Evolutionary conservation across 73 alveolate genomes (phyloP).

Genomic region (Paramecium tetraurelia): DNA sequence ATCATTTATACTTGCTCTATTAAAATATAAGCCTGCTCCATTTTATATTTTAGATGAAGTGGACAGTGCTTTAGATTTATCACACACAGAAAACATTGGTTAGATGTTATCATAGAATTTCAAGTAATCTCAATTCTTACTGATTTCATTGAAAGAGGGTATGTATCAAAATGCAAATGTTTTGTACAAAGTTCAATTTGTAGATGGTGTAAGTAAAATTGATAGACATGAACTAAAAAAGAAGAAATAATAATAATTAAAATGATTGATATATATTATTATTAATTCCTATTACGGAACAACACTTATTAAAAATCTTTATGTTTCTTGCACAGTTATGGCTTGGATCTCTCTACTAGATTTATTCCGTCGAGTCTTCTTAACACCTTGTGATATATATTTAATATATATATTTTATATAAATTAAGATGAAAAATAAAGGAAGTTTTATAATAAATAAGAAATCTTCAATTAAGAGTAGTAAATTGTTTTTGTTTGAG

Average conservation of each 20-base stretch:
- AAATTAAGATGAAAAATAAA: background rate
- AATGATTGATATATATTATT: background rate
- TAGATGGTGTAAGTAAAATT: constrained; percentile 85
- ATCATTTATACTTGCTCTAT: constrained; percentile 87
- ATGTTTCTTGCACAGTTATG: no score
- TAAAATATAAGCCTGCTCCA: constrained; percentile 93
- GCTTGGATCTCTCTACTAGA: no score
- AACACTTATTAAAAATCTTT: no score
- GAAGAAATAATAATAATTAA: constrained; percentile 29
- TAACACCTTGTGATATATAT: no score
- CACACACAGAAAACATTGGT: constrained; percentile 95
- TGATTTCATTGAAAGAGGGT: constrained; percentile 96
- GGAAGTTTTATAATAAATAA: constrained; percentile 9
- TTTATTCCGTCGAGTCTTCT: no score
- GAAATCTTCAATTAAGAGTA: constrained; percentile 12
- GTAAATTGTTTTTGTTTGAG: background rate
- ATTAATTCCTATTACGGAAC: no score
- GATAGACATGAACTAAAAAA: constrained; percentile 79
- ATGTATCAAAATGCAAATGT: constrained; percentile 98
- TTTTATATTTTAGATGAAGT: constrained; percentile 98
- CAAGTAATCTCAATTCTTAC: constrained; percentile 71
- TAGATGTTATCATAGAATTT: constrained; percentile 60
- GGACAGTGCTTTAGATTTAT: constrained; percentile 98
- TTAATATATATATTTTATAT: background rate
- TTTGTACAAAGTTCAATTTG: constrained; percentile 89